These are phyloP conservation scores for Pythium apleroticum DNA, from an alignment of 352 stramenopile species.

Conservation along the genomic window DNA sequence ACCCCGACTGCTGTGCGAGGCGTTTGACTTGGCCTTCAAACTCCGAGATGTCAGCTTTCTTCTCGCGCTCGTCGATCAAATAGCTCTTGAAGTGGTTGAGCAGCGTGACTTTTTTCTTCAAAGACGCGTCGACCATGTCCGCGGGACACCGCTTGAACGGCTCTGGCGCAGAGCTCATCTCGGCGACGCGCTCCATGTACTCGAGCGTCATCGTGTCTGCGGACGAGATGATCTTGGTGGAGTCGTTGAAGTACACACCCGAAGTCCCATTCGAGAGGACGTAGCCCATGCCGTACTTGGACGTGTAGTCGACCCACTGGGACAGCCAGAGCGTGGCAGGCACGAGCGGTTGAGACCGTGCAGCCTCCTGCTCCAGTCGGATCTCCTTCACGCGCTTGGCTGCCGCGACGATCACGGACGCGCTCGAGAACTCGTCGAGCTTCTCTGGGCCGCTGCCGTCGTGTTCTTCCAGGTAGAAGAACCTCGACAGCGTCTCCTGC, in stretches of 20 bases:
- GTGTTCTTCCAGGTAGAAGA: constrained; percentile 71
- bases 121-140: constrained; percentile 72
- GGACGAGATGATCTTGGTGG: constrained; percentile 96
- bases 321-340: constrained; percentile 91
- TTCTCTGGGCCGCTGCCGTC: constrained; percentile 30
- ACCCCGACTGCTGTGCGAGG: constrained; percentile 11
- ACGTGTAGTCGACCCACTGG: constrained; percentile 98
- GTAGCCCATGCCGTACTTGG: constrained; percentile 99
- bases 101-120: constrained; percentile 98
- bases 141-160: constrained; percentile 43
- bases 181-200: constrained; percentile 92
- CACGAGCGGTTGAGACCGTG: constrained; percentile 15
- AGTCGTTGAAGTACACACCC: constrained; percentile 99
- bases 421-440: constrained; percentile 59
- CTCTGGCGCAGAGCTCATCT: constrained; percentile 34
- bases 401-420: constrained; percentile 53
- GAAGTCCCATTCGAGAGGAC: constrained; percentile 94
- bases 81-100: constrained; percentile 98
- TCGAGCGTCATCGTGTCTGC: constrained; percentile 88
- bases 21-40: constrained; percentile 30
- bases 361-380: constrained; percentile 47
- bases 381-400: constrained; percentile 70
- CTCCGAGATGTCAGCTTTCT: constrained; percentile 23
- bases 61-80: constrained; percentile 84
- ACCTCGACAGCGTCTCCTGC: constrained; percentile 52